Evolutionary conservation across 495 filamentous ascomycete genomes (phyloP), one percentile per base, ranked within the genome.

Genomic region (Penicillium manginii): DNA sequence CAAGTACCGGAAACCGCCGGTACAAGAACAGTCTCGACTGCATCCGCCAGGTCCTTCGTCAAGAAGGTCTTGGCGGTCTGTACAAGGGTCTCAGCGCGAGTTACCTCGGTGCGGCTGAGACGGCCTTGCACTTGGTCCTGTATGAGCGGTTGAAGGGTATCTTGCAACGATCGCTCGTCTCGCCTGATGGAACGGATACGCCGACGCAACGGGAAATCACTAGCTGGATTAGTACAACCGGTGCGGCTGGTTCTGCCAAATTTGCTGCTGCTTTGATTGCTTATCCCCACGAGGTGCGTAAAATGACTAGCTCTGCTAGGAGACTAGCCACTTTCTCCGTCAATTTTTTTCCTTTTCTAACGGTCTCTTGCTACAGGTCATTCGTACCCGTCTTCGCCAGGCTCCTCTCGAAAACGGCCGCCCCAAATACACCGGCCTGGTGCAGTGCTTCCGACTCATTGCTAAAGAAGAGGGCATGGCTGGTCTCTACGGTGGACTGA

Each of bases 11-110:
- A n/a, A 73, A 74, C 21, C 82, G 91, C 7, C 84, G 83, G 60
- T 96, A 96, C 74, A 86, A 86, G 67, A 93, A 92, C 71, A 90
- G 88, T 59, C 77, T 86, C 62, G 91, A 96, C 70, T 96, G 92
- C 68, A 82, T 88, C 45, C 78, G 81, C 48, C 88, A 96, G 73
- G 85, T 93, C 5, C 48, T 96, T 58, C 82, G 86, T 12, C 73
- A 90, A 43, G 92, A 96, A 72, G 92, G 92, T 0, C 69, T 92
- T 45, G 72, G 81, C 12, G 91, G 91, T 1, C 76, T 96, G 32
- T 96, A 96, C 74, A 87, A 90, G 56, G 92, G 92, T 17, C 82
- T 96, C 65, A 91, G 86, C 63, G 92, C 92, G 11, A 93, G 89
- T 61, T 96, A 96, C 65, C 75, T 96, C 3, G 92, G 92, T 5